phyloP scores from a whole-genome alignment of 805 yeast species.

The Nakazawaea molendinolei region DNA sequence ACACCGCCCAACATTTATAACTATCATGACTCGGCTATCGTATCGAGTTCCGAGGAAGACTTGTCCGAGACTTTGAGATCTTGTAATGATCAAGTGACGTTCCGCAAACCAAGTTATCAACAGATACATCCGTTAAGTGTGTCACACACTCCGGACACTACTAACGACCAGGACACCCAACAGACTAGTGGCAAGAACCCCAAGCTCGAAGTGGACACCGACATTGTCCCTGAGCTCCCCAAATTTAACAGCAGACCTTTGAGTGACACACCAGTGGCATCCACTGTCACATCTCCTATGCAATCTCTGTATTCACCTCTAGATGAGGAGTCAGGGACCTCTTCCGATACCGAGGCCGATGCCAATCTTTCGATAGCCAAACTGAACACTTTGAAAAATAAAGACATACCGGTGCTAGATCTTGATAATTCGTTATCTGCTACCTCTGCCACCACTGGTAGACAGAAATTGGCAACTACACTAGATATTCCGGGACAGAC shows the following conservation, averaged over 20 bases:
- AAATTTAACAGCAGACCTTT: constrained; percentile 66
- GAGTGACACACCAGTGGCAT: constrained; percentile 67
- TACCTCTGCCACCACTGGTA: no score
- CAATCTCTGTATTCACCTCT: constrained; percentile 18
- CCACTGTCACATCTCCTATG: constrained; percentile 49
- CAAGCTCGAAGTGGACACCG: no score
- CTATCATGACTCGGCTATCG: constrained; percentile 9
- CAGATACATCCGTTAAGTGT: no score
- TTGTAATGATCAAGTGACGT: neutral
- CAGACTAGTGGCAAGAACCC: neutral
- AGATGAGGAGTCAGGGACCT: constrained; percentile 21
- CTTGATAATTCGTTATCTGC: no score
- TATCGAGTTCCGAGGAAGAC: constrained; percentile 11
- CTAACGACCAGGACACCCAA: neutral
- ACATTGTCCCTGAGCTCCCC: constrained; percentile 32
- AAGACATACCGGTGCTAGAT: constrained; percentile 20
- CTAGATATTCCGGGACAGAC: constrained; percentile 92
- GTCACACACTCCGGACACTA: no score
- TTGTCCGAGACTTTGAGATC: constrained; percentile 2
- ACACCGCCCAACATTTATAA: constrained; percentile 9
- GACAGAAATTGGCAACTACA: constrained; percentile 40
- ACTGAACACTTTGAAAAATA: constrained; percentile 22
- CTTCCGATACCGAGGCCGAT: constrained; percentile 15
- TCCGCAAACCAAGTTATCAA: constrained; percentile 8
- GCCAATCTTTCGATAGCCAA: constrained; percentile 8